phyloP scores from a whole-genome alignment of 164 flowering plant species.

The Sedum album region DNA sequence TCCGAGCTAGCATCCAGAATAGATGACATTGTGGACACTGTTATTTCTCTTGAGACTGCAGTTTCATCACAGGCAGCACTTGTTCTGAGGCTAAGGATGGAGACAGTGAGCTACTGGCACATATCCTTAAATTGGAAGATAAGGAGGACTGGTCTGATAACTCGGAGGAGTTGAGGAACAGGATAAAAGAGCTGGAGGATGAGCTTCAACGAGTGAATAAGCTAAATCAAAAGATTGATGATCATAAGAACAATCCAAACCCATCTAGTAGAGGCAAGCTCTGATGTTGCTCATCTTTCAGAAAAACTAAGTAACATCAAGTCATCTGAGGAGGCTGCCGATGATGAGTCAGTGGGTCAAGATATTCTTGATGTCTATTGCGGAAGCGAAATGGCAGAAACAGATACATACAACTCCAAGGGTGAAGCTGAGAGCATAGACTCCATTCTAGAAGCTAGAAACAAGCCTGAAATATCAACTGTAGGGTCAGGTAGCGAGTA shows the following conservation, averaged over 20 bases:
- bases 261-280: constrained; percentile 41
- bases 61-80: constrained; percentile 34
- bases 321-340: constrained; percentile 26
- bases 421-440: constrained; percentile 3
- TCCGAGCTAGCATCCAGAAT: constrained; percentile 46
- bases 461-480: constrained; percentile 13
- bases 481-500: constrained; percentile 9
- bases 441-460: constrained; percentile 13
- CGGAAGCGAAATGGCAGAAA: constrained; percentile 9
- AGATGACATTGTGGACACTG: constrained; percentile 44
- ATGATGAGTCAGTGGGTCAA: constrained; percentile 13
- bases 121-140: constrained; percentile 27
- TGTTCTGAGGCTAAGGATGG: constrained; percentile 27
- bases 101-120: constrained; percentile 28
- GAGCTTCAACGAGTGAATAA: constrained; percentile 33
- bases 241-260: constrained; percentile 25
- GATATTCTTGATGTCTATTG: constrained; percentile 9
- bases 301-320: constrained; percentile 32
- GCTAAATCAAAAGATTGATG: constrained; percentile 28
- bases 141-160: constrained; percentile 27
- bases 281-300: constrained; percentile 36
- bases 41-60: constrained; percentile 34
- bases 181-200: constrained; percentile 41
- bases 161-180: constrained; percentile 27
- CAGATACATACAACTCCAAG: not conserved